A percentile compares a stretch with the other conserved stretches of the same genome.
Evolutionary conservation across 1,284 basidiomycete species (phyloP).

Genomic region (Anthracocystis walkeri): DNA sequence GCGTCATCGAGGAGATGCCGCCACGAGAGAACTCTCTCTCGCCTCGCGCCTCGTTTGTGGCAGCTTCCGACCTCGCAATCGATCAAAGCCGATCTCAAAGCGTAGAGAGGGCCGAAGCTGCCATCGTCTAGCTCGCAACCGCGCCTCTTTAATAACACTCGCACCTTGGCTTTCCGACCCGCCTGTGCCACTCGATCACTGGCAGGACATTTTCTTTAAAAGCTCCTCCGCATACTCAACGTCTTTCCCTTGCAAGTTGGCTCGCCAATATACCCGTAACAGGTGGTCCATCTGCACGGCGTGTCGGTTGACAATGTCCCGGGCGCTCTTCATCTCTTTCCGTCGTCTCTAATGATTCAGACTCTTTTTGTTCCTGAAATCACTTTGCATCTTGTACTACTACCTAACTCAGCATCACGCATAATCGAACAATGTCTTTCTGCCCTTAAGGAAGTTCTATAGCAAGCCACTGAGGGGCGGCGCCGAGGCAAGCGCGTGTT

Average conservation of each 20-base stretch:
- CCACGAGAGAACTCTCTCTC: constrained; percentile 23
- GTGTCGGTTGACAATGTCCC: constrained; percentile 18
- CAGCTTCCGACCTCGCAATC: constrained; percentile 10
- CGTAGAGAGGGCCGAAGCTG: constrained; percentile 11
- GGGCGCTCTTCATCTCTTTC: not conserved
- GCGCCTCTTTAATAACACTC: no score
- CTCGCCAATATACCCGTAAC: constrained; percentile 13
- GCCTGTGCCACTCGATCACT: no score
- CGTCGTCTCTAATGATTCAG: not conserved
- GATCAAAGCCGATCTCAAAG: constrained; percentile 20
- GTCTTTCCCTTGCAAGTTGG: not conserved
- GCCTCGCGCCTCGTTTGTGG: constrained; percentile 26
- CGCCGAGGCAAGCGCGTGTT: not conserved
- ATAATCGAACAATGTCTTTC: constrained; percentile 15
- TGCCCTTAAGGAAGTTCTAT: no score
- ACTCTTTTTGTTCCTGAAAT: not conserved
- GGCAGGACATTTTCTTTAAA: no score
- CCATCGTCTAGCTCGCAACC: not conserved
- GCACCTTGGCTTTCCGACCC: no score
- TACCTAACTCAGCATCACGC: constrained; percentile 6
- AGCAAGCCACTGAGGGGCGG: not conserved
- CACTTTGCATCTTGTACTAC: constrained; percentile 19
- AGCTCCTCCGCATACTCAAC: not conserved
- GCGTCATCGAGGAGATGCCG: constrained; percentile 22
- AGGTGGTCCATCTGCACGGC: not conserved